phyloP scores from a whole-genome alignment of 371 early-diverging fungal genomes.

The Syncephalastrum racemosum region DNA sequence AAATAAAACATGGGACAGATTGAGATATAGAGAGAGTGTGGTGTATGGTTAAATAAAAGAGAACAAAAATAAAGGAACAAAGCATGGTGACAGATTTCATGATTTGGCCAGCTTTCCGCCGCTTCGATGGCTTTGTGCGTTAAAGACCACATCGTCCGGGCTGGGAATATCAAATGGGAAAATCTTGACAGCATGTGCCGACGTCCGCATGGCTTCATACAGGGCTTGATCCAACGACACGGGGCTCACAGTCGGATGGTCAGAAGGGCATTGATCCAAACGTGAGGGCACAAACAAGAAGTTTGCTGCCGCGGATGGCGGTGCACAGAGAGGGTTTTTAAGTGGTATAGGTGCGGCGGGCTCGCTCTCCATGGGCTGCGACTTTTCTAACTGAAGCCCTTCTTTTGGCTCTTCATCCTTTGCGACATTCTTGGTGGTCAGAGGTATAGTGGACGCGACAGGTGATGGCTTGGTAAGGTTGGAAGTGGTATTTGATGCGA shows the following conservation, averaged over 20 bases:
- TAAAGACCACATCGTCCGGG: constrained; percentile 79
- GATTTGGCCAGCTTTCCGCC: constrained; percentile 16
- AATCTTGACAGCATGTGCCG: constrained; percentile 24
- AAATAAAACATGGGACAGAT: constrained; percentile 21
- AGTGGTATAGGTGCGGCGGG: too few relatives aligned
- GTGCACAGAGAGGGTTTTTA: constrained; percentile 32
- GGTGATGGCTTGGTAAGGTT: too few relatives aligned
- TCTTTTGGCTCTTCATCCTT: too few relatives aligned
- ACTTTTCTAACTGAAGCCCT: too few relatives aligned
- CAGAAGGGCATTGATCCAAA: too few relatives aligned
- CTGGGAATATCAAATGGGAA: constrained; percentile 80
- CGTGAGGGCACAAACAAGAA: constrained; percentile 31
- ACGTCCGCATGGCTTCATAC: constrained; percentile 25
- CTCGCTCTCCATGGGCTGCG: too few relatives aligned
- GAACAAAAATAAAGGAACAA: constrained; percentile 8
- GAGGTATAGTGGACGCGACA: too few relatives aligned
- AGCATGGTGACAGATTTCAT: constrained; percentile 13
- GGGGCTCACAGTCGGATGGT: too few relatives aligned
- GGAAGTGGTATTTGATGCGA: too few relatives aligned
- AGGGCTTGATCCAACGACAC: constrained; percentile 21
- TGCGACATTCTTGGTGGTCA: too few relatives aligned
- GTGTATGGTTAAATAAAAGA: constrained; percentile 6
- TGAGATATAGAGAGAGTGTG: not conserved
- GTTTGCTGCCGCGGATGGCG: constrained; percentile 49
- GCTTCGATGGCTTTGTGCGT: constrained; percentile 56